Evolutionary conservation across 495 filamentous ascomycete genomes (phyloP).

Genomic region (Aspergillus nanangensis): DNA sequence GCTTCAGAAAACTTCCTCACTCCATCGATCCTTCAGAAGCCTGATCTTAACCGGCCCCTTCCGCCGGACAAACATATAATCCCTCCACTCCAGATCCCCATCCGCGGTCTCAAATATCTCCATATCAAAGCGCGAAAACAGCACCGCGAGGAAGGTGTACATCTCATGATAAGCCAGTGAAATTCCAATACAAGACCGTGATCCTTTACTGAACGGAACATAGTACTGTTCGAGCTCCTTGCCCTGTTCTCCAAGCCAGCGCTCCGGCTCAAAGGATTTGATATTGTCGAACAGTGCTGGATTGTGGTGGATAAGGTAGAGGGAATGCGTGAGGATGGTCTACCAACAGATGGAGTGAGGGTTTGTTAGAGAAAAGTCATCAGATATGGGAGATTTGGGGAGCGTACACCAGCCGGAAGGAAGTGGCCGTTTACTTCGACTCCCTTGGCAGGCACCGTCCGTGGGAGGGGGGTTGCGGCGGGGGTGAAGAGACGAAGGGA

Average conservation of each 20-base stretch:
- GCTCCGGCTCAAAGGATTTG: background rate
- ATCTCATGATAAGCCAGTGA: slow-evolving; percentile 1
- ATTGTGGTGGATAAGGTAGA: slow-evolving; percentile 1
- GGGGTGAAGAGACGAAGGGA: background rate
- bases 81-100: slow-evolving; percentile 1
- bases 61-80: background rate
- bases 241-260: slow-evolving; percentile 3
- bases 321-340: background rate
- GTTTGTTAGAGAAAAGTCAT: no score
- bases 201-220: slow-evolving; percentile 1
- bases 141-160: background rate
- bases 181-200: background rate
- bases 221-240: background rate
- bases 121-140: slow-evolving; percentile 3
- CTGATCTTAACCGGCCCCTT: background rate
- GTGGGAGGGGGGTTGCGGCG: background rate
- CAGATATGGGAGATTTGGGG: no score
- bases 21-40: slow-evolving; percentile 4
- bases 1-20: no score
- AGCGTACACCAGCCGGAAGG: slow-evolving; percentile 2
- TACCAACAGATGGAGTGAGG: no score
- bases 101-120: slow-evolving; percentile 3
- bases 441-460: background rate
- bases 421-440: background rate
- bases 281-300: background rate